phyloP scores from a whole-genome alignment of 139 green algal species.

The Chloropicon primus region DNA sequence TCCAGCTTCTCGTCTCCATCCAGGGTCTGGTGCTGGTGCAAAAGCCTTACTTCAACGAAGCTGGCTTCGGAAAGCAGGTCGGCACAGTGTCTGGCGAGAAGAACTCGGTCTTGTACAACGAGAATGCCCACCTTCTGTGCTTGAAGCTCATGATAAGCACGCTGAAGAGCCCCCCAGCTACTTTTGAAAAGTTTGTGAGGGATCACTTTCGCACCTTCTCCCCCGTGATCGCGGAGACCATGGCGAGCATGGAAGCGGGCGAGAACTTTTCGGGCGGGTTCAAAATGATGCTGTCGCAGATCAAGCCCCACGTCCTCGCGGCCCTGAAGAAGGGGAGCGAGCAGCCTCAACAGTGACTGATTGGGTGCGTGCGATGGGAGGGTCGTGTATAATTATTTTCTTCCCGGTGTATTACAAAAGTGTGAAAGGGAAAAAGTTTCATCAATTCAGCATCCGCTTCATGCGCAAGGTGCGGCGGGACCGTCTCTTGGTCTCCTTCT shows the following conservation, averaged over 20 bases:
- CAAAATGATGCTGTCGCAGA: not conserved
- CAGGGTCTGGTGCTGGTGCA: constrained; percentile 72
- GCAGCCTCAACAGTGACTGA: too few relatives aligned
- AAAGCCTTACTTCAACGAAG: constrained; percentile 76
- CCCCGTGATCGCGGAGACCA: not conserved
- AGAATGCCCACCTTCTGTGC: constrained; percentile 29
- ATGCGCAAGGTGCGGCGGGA: not conserved
- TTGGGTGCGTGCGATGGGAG: too few relatives aligned
- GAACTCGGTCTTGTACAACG: constrained; percentile 42
- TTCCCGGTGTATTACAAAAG: not conserved
- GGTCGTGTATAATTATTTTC: too few relatives aligned
- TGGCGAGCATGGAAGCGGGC: not conserved
- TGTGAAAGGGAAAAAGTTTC: not conserved
- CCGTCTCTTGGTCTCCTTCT: not conserved
- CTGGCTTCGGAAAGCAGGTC: constrained; percentile 40
- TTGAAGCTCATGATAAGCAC: constrained; percentile 23
- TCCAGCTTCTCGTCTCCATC: constrained; percentile 77
- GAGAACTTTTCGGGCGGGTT: not conserved
- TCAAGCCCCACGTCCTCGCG: not conserved
- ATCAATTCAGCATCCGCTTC: not conserved
- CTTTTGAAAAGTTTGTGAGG: constrained; percentile 15
- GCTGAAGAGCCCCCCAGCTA: constrained; percentile 18
- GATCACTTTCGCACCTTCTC: constrained; percentile 10
- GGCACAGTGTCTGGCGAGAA: constrained; percentile 27
- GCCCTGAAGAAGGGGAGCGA: too few relatives aligned